Base-by-base conservation (phyloP, 345 rosid species). In the Pugionium dolabratum region DNA sequence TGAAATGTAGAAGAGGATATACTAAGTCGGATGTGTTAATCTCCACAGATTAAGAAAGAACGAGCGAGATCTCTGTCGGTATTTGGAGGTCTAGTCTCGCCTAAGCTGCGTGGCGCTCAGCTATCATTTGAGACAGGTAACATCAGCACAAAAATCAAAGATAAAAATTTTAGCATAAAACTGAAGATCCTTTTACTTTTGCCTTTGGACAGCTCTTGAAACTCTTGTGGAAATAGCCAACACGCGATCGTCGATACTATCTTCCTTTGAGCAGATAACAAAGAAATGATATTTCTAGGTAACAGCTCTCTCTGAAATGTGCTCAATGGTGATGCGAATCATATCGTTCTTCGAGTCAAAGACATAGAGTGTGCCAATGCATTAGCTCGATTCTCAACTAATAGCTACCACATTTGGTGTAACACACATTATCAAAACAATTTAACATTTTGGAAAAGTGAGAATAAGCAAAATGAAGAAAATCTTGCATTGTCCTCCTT, bases 31-130 rank as follows among this genome's bases (percentile, higher is more conserved):
- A 26, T 74, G 78, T 41, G 49, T 48, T 53, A 28, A 61, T 67
- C 64, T 51, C 10, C 53, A 18, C 18, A 90, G 96, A 83, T 86
- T 70, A 83, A 88, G 65, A 80, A 76, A 78, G 92, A 84, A 81
- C 82, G 97, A 42, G 71, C 76, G 4, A 94, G 80, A 76, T 78
- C 79, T 32, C 67, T 90, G 28, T 81, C 89, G 0, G 70, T 90
- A 49, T 90, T 94, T 76, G 99, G 97, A 69, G 79, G 86, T 61
- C 73, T 94, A 50, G 87, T 90, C 62, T 90, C 99, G 4, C 97
- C 99, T 18, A 90, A 86, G 86, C 91, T 94, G 65, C 85, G 87
- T 59, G 62, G 85, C 25, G 73, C 95, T 29, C 99, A 94, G 76
- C 63, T 83, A 60, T 85, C 99, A 37, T 94, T 94, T 71, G 99